Conservation (phyloP, 257 asterid species). For the Nicotiana obtusifolia region DNA sequence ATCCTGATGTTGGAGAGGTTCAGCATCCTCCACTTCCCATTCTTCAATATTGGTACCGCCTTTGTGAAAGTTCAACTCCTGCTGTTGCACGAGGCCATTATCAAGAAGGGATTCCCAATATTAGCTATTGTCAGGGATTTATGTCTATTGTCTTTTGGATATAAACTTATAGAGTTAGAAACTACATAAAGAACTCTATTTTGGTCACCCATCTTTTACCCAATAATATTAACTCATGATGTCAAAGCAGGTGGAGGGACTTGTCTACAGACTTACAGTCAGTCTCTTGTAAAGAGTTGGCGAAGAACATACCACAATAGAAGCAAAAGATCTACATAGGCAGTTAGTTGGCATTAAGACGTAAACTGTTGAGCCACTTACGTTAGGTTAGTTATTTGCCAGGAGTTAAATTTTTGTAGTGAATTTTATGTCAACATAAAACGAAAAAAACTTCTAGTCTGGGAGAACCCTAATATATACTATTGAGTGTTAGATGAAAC, state of each 20-base stretch:
- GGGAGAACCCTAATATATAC: neutral
- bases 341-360: neutral
- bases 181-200: neutral
- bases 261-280: neutral
- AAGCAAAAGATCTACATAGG: neutral
- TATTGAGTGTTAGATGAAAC: neutral
- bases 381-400: neutral
- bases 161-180: neutral
- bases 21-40: too few species aligned
- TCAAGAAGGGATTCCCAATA: too few species aligned
- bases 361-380: slow-evolving; percentile 2
- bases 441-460: neutral
- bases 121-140: too few species aligned
- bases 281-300: neutral
- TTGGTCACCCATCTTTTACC: neutral
- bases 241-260: slow-evolving; percentile 2
- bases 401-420: neutral
- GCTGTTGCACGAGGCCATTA: too few species aligned
- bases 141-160: neutral
- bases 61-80: too few species aligned
- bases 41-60: too few species aligned
- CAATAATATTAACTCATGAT: neutral
- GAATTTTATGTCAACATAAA: neutral
- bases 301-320: neutral
- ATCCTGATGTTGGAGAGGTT: too few species aligned